Evolutionary conservation across 2,329 filamentous ascomycete genomes (phyloP), one percentile per base, ranked within the genome.

Genomic region (Hypoxylon sp.): DNA sequence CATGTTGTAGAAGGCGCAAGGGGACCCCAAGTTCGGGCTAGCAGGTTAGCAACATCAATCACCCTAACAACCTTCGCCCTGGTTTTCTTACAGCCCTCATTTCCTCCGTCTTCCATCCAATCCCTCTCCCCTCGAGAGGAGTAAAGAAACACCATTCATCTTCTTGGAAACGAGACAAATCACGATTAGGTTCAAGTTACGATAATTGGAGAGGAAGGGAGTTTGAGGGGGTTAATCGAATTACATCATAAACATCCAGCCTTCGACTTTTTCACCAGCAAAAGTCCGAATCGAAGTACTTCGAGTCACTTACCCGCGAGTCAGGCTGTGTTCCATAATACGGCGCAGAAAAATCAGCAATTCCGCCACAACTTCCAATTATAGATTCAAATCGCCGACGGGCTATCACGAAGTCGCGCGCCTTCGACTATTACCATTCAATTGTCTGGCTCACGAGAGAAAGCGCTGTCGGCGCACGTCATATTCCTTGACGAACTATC

Each of bases 31-130:
- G 66, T 63, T 64, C 50, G 69, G 69, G 62, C 62, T 69, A 71
- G 66, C 66, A 67, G 69, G 62, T 65, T 69, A 71, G 66, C 66
- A 67, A 52, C 31, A 50, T 50, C 61, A 69, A 72, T 74, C 70
- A 66, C 72, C 69, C 70, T 71, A 74, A 72, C 71, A 71, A 73
- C 69, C 71, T 65, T 67, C 53, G 50, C 54, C 64, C 62, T 58
- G 63, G 48, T 51, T 67, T 65, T 59, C 24, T 63, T 65, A 64
- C 51, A 9, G 50, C 62, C 52, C 55, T 67, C 60, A 67, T 67
- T 67, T 64, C 68, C 44, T 59, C 59, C 47, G 51, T 63, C 39
- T 50, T 69, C 48, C 39, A 61, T 58, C 65, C 35, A 51, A 55
- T 57, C 44, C 46, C 57, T 51, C 57, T 57, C 39, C 37, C 35